Conservation (phyloP, 495 filamentous ascomycete species). For the Penicillium ochrochloron region DNA sequence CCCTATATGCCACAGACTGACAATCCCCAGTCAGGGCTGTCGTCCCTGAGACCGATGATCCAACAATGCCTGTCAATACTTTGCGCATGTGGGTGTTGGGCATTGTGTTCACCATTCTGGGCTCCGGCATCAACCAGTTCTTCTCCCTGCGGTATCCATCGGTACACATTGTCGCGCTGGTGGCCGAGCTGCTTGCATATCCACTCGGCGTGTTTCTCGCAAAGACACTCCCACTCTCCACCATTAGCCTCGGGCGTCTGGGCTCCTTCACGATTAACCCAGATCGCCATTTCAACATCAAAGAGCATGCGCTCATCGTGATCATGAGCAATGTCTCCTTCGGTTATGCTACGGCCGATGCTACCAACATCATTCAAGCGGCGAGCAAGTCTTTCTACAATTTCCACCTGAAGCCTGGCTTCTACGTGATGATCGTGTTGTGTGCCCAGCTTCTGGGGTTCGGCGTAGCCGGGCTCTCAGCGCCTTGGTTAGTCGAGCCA, state of each 20-base stretch:
- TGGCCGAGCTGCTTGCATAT: slow-evolving; percentile 69
- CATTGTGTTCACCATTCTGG: slow-evolving; percentile 76
- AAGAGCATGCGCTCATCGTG: slow-evolving; percentile 85
- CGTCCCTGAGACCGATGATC: slow-evolving; percentile 49
- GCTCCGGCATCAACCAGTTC: slow-evolving; percentile 83
- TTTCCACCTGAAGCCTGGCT: slow-evolving; percentile 62
- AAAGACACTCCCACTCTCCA: slow-evolving; percentile 50
- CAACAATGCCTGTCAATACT: slow-evolving; percentile 45
- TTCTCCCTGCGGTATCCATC: slow-evolving; percentile 87
- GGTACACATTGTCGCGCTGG: slow-evolving; percentile 71
- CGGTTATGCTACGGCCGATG: slow-evolving; percentile 57
- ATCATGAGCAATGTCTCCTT: slow-evolving; percentile 91
- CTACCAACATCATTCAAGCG: slow-evolving; percentile 53
- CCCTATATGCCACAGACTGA: not conserved
- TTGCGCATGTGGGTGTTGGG: slow-evolving; percentile 86
- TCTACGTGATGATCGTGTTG: slow-evolving; percentile 63
- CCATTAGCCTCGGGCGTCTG: slow-evolving; percentile 49
- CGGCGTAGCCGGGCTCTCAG: slow-evolving; percentile 65
- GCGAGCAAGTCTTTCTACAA: slow-evolving; percentile 57
- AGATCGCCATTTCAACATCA: slow-evolving; percentile 71
- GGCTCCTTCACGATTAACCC: slow-evolving; percentile 60
- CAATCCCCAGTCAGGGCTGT: slow-evolving; percentile 35
- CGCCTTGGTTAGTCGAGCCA: slow-evolving; percentile 64
- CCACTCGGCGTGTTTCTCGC: slow-evolving; percentile 54
- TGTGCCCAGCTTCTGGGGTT: slow-evolving; percentile 68